Conservation (phyloP, 2,329 filamentous ascomycete genomes). For the Aspergillus uvarum region DNA sequence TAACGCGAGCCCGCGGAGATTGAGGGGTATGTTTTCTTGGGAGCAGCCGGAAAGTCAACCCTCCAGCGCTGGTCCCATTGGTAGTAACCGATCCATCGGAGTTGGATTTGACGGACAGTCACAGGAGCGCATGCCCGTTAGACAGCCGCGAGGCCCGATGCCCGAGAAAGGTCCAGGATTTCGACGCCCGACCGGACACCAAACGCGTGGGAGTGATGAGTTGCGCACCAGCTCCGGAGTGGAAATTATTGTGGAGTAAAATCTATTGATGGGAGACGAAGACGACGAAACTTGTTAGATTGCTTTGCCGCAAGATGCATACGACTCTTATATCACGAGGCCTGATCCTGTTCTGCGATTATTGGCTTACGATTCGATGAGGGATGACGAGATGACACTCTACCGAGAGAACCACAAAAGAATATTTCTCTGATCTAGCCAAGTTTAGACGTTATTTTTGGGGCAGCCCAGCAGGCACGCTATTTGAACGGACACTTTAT, state of each 20-base stretch:
- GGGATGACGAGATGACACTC: constrained; percentile 48
- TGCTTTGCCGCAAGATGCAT: constrained; percentile 44
- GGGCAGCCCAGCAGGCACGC: constrained; percentile 40
- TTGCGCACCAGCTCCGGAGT: constrained; percentile 60
- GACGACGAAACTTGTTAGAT: constrained; percentile 37
- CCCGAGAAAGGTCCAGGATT: constrained; percentile 60
- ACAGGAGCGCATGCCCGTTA: constrained; percentile 56
- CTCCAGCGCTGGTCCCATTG: constrained; percentile 57
- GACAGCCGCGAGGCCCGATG: constrained; percentile 62
- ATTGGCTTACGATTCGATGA: constrained; percentile 50
- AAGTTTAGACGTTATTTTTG: constrained; percentile 44
- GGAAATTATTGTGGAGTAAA: constrained; percentile 64
- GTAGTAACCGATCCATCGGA: constrained; percentile 63
- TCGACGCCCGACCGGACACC: constrained; percentile 62
- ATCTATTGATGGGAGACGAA: constrained; percentile 33
- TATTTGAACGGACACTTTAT: constrained; percentile 31
- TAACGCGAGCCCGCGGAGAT: constrained; percentile 57
- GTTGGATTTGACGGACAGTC: constrained; percentile 57
- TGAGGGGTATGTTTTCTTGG: constrained; percentile 63
- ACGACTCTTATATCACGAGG: constrained; percentile 44
- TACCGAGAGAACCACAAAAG: constrained; percentile 41
- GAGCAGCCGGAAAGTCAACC: constrained; percentile 53
- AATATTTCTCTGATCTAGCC: constrained; percentile 42
- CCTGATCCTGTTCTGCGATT: constrained; percentile 38
- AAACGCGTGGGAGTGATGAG: constrained; percentile 63